Conservation (phyloP, 108 stramenopile species). For the Pseudonitzschia multiseries region DNA sequence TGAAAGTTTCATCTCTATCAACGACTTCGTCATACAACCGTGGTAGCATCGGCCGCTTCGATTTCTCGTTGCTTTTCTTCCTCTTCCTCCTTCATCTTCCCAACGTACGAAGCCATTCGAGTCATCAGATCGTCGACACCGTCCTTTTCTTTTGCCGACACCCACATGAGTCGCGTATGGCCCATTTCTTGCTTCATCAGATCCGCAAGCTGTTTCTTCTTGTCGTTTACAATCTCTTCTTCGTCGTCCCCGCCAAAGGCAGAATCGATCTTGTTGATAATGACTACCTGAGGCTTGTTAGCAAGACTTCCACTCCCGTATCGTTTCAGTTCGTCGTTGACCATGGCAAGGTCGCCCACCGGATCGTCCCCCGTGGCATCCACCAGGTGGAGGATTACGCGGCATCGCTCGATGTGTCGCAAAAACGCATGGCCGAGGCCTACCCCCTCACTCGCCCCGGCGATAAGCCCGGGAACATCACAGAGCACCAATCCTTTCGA, state of each 20-base stretch:
- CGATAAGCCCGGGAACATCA: conserved; percentile 91
- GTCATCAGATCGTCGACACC: conserved; percentile 79
- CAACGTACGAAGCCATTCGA: conserved; percentile 66
- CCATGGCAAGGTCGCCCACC: conserved; percentile 87
- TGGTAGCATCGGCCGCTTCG: neutral
- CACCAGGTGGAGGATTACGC: conserved; percentile 91
- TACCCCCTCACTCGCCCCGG: conserved; percentile 81
- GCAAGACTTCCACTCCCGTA: conserved; percentile 89
- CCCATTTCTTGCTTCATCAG: conserved; percentile 57
- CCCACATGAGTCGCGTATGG: conserved; percentile 75
- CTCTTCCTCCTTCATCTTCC: conserved; percentile 57
- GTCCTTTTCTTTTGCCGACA: conserved; percentile 76
- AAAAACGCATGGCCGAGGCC: conserved; percentile 92
- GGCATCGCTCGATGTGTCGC: conserved; percentile 91
- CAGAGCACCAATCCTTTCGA: conserved; percentile 80
- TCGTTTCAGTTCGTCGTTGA: conserved; percentile 86
- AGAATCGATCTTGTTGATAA: conserved; percentile 94
- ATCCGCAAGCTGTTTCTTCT: conserved; percentile 17
- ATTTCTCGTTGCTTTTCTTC: neutral
- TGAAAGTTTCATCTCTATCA: no score
- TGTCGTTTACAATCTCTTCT: conserved; percentile 46
- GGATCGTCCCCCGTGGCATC: conserved; percentile 90
- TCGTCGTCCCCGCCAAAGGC: conserved; percentile 46
- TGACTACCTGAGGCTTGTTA: conserved; percentile 91
- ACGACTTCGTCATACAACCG: neutral